Evolutionary conservation across 768 basidiomycete species (phyloP).

Genomic region (Lyophyllum atratum): DNA sequence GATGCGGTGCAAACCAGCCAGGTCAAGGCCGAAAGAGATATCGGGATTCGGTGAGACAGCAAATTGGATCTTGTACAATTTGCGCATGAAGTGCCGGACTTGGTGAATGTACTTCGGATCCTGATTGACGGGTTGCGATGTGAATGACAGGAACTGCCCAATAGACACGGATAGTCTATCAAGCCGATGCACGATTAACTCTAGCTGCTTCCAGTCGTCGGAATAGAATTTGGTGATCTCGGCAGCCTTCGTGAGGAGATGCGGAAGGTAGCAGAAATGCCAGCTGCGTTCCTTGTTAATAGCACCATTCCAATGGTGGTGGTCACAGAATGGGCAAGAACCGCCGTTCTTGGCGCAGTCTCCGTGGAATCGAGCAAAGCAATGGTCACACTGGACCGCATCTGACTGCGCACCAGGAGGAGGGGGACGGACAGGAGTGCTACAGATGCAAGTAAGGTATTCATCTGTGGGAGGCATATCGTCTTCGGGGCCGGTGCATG

Average conservation of each 20-base stretch:
- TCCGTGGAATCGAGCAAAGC: slow-evolving; percentile 84
- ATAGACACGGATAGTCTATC: slow-evolving; percentile 75
- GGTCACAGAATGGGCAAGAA: slow-evolving; percentile 90
- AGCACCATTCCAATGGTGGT: slow-evolving; percentile 88
- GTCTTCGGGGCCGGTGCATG: slow-evolving; percentile 74
- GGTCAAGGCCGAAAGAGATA: slow-evolving; percentile 79
- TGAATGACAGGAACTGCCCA: slow-evolving; percentile 78
- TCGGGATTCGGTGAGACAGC: slow-evolving; percentile 83
- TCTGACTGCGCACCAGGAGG: slow-evolving; percentile 73
- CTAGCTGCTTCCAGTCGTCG: slow-evolving; percentile 77
- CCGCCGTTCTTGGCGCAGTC: slow-evolving; percentile 86
- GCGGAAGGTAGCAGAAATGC: slow-evolving; percentile 81
- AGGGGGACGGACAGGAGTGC: slow-evolving; percentile 75
- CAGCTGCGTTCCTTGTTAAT: slow-evolving; percentile 81
- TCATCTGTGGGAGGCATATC: slow-evolving; percentile 79
- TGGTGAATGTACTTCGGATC: slow-evolving; percentile 77
- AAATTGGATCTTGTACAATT: slow-evolving; percentile 87
- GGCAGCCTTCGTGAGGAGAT: slow-evolving; percentile 71
- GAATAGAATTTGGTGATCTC: slow-evolving; percentile 80
- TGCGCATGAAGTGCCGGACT: slow-evolving; percentile 89
- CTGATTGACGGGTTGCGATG: slow-evolving; percentile 69
- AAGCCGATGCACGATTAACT: slow-evolving; percentile 76
- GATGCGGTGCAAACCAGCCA: slow-evolving; percentile 81
- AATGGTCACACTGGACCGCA: slow-evolving; percentile 90
- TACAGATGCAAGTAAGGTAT: slow-evolving; percentile 86